Evolutionary conservation across 176 grass and related monocot species (phyloP).

Genomic region (Eleusine indica): DNA sequence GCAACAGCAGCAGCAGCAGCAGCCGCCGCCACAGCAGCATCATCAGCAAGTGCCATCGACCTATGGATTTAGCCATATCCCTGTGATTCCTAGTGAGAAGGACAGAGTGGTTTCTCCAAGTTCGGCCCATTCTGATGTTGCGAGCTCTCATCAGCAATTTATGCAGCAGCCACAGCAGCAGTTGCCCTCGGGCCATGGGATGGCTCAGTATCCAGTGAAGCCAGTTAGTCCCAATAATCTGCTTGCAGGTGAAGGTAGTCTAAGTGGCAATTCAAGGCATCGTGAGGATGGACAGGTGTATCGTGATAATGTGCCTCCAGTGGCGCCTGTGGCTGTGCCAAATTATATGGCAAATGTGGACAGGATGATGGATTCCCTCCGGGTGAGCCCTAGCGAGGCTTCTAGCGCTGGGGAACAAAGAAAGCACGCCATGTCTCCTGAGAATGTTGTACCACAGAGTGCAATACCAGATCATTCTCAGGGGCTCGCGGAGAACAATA

Average conservation of each 20-base stretch:
- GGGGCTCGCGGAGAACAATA: conserved; percentile 30
- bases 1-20: conserved; percentile 44
- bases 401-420: conserved; percentile 47
- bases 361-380: conserved; percentile 61
- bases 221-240: conserved; percentile 34
- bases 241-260: conserved; percentile 55
- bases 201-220: conserved; percentile 48
- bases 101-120: conserved; percentile 50
- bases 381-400: conserved; percentile 40
- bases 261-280: conserved; percentile 52
- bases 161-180: conserved; percentile 32
- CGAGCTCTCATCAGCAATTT: conserved; percentile 35
- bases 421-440: conserved; percentile 38
- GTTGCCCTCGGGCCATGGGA: conserved; percentile 40
- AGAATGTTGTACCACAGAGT: conserved; percentile 53
- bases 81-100: conserved; percentile 48
- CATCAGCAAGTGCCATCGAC: conserved; percentile 41
- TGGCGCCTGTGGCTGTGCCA: conserved; percentile 47
- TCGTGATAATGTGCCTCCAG: conserved; percentile 36
- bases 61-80: conserved; percentile 56
- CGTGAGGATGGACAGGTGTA: conserved; percentile 46
- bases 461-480: conserved; percentile 42
- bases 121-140: conserved; percentile 39
- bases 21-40: conserved; percentile 1
- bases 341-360: conserved; percentile 56